Conservation (phyloP, 345 rosid species). For the Sisymbrium irio region DNA sequence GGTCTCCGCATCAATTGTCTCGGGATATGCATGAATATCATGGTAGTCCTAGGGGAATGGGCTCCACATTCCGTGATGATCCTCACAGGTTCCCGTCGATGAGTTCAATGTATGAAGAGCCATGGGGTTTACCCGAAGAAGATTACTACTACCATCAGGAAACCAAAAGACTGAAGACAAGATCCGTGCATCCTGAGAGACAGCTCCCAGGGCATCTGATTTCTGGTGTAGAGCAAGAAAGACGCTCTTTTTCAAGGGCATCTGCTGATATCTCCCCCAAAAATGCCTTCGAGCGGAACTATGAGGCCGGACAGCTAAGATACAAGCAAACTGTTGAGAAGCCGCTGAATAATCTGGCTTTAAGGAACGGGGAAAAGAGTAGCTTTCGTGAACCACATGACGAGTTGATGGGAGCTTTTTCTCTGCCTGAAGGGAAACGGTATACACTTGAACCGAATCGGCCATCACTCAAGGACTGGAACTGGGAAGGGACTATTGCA, state of each 20-base stretch:
- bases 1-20: constrained; percentile 35
- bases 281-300: constrained; percentile 46
- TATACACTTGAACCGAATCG: constrained; percentile 51
- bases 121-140: constrained; percentile 77
- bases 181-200: constrained; percentile 57
- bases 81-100: constrained; percentile 43
- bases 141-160: constrained; percentile 51
- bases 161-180: constrained; percentile 63
- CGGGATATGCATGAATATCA: constrained; percentile 51
- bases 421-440: constrained; percentile 58
- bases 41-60: constrained; percentile 63
- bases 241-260: constrained; percentile 42
- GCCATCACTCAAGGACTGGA: constrained; percentile 74
- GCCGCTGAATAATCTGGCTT: constrained; percentile 29
- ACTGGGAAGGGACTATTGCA: constrained; percentile 97
- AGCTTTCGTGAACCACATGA: constrained; percentile 56
- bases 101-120: constrained; percentile 56
- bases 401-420: constrained; percentile 42
- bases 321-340: constrained; percentile 52
- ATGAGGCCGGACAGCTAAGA: constrained; percentile 41
- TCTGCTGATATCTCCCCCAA: constrained; percentile 54
- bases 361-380: constrained; percentile 45
- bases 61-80: constrained; percentile 42
- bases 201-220: constrained; percentile 65
- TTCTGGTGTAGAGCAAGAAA: constrained; percentile 60